Conservation (phyloP, 768 basidiomycete species). For the Neoboletus brunneissimus region DNA sequence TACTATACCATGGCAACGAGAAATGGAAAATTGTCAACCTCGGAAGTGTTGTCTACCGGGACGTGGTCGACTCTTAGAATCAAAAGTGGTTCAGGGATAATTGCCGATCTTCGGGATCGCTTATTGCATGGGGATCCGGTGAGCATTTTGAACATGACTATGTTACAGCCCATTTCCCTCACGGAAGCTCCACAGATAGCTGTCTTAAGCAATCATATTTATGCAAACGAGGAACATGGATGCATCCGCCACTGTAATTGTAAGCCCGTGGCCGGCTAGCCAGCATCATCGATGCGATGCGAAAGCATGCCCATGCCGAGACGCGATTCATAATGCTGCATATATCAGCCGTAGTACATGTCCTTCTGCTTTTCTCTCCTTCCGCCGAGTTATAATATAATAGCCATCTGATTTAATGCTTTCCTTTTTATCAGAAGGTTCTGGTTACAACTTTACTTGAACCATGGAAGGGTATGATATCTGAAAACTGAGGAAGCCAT, state of each 20-base stretch:
- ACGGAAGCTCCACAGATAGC: too few species aligned
- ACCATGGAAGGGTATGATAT: not conserved
- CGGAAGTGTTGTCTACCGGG: not conserved
- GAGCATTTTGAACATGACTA: not conserved
- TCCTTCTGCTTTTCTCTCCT: not conserved
- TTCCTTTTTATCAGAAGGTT: not conserved
- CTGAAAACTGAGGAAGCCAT: not conserved
- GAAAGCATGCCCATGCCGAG: not conserved
- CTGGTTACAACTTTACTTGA: not conserved
- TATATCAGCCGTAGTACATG: not conserved
- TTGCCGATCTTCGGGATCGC: not conserved
- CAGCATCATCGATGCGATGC: too few species aligned
- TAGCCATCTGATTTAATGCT: not conserved
- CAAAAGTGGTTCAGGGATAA: not conserved
- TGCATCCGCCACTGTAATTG: not conserved
- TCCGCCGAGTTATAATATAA: not conserved
- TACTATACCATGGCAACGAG: not conserved
- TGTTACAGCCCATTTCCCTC: not conserved
- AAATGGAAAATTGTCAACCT: not conserved
- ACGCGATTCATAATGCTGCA: too few species aligned
- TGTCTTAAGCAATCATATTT: not conserved
- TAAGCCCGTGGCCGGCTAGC: not conserved
- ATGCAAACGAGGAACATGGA: not conserved
- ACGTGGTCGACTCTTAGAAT: not conserved
- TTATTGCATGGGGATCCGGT: not conserved